Evolutionary conservation across 495 filamentous ascomycete genomes (phyloP).

Genomic region (Jackrogersella multiformis): DNA sequence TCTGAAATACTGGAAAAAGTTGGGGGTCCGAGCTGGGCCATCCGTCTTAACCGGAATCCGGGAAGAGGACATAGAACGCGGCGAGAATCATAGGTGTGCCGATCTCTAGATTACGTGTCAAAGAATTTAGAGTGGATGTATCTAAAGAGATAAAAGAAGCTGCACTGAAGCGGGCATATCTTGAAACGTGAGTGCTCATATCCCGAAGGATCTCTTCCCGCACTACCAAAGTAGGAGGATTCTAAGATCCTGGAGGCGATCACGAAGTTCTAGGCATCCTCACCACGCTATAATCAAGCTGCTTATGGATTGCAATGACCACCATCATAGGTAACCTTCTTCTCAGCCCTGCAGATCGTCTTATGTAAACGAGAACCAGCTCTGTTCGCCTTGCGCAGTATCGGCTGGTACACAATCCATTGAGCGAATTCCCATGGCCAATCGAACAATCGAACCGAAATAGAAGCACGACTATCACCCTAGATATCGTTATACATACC

Average conservation of each 20-base stretch:
- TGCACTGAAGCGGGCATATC: slow-evolving; percentile 36
- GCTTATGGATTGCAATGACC: not conserved
- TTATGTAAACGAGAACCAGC: slow-evolving; percentile 11
- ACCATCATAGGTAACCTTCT: slow-evolving; percentile 2
- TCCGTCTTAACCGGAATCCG: slow-evolving; percentile 40
- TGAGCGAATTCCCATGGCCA: slow-evolving; percentile 1
- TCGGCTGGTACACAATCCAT: slow-evolving; percentile 8
- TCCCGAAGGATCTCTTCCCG: slow-evolving; percentile 24
- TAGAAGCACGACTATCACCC: slow-evolving; percentile 2
- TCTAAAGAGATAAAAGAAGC: slow-evolving; percentile 30
- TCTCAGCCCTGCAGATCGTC: slow-evolving; percentile 25
- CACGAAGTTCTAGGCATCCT: not conserved
- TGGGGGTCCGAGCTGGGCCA: slow-evolving; percentile 40
- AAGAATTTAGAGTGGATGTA: slow-evolving; percentile 14
- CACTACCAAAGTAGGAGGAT: slow-evolving; percentile 10
- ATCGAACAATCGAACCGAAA: slow-evolving; percentile 18
- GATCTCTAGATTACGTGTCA: slow-evolving; percentile 35
- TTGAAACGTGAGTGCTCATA: slow-evolving; percentile 21
- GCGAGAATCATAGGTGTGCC: slow-evolving; percentile 15
- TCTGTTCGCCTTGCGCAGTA: slow-evolving; percentile 18
- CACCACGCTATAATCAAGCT: slow-evolving; percentile 1
- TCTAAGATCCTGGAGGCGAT: slow-evolving; percentile 9
- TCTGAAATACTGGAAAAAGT: slow-evolving; percentile 8
- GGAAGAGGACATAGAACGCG: slow-evolving; percentile 5
- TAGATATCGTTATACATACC: not conserved